phyloP scores from a whole-genome alignment of 768 basidiomycete species.

The Tricholoma hemisulphureum region DNA sequence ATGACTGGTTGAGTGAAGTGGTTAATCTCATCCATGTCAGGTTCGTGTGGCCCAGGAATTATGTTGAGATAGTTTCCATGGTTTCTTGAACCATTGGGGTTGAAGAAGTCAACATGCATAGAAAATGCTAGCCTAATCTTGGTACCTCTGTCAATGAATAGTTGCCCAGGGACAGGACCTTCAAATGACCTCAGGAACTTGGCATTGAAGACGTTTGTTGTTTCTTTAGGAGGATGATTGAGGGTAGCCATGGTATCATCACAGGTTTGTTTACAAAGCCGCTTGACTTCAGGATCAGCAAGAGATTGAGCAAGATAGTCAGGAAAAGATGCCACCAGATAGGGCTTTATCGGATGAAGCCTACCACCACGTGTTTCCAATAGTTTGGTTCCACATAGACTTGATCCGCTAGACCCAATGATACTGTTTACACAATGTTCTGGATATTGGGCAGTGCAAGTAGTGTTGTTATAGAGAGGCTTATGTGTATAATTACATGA shows the following conservation, averaged over 20 bases:
- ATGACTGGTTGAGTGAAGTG: slow-evolving; percentile 29
- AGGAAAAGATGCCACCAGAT: slow-evolving; percentile 3
- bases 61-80: slow-evolving; percentile 27
- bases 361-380: not conserved
- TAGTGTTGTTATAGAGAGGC: not conserved
- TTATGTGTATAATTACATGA: slow-evolving; percentile 14
- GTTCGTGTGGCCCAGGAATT: slow-evolving; percentile 30
- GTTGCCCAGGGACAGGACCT: not conserved
- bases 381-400: not conserved
- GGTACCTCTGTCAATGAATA: slow-evolving; percentile 2
- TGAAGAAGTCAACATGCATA: slow-evolving; percentile 35
- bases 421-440: not conserved
- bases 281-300: slow-evolving; percentile 5
- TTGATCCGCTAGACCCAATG: not conserved
- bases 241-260: slow-evolving; percentile 6
- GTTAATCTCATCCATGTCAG: slow-evolving; percentile 26
- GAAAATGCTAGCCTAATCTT: slow-evolving; percentile 20
- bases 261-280: not conserved
- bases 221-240: not conserved
- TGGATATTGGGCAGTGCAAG: slow-evolving; percentile 4
- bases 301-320: slow-evolving; percentile 10
- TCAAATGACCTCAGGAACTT: slow-evolving; percentile 4
- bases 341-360: slow-evolving; percentile 8
- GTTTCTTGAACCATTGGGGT: slow-evolving; percentile 26
- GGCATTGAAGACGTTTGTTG: not conserved